Evolutionary conservation across 1,139 yeast genomes (phyloP).

Genomic region (Suhomyces atakaporum): DNA sequence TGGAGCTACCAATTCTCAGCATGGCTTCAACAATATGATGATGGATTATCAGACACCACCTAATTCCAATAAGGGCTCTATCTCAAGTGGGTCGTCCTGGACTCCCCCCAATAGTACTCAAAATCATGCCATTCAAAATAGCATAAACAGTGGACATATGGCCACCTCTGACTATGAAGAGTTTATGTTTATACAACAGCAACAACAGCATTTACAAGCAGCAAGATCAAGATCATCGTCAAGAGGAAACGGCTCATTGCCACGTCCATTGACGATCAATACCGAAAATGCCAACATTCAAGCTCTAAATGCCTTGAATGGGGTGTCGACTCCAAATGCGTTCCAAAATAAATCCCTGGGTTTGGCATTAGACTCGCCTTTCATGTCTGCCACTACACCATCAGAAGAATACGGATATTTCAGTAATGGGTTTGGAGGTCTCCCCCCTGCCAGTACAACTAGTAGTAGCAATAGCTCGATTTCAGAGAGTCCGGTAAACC

Average conservation of each 20-base stretch:
- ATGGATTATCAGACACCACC: constrained; percentile 50
- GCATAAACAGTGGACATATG: constrained; percentile 17
- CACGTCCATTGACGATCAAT: constrained; percentile 43
- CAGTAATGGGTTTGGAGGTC: constrained; percentile 22
- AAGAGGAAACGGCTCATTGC: constrained; percentile 28
- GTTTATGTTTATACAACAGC: constrained; percentile 20
- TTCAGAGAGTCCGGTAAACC: constrained; percentile 22
- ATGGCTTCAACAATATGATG: constrained; percentile 36
- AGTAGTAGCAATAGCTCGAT: constrained; percentile 15
- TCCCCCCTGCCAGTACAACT: constrained; percentile 5
- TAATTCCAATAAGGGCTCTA: constrained; percentile 37
- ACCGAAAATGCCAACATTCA: constrained; percentile 37
- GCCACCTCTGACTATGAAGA: constrained; percentile 27
- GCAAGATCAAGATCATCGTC: constrained; percentile 30
- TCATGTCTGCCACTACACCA: constrained; percentile 45
- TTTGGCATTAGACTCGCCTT: constrained; percentile 45
- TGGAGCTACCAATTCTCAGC: constrained; percentile 8
- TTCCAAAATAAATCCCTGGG: constrained; percentile 12
- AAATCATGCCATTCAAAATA: constrained; percentile 19
- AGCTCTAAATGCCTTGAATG: constrained; percentile 31
- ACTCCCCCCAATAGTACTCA: constrained; percentile 18
- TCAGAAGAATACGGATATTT: constrained; percentile 40
- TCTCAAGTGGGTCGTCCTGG: constrained; percentile 21
- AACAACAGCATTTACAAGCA: constrained; percentile 19
- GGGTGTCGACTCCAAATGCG: constrained; percentile 14